A percentile compares a stretch with the other conserved stretches of the same genome.
Conservation (phyloP, 495 filamentous ascomycete species). For the Aspergillus sclerotiicarbonarius region DNA sequence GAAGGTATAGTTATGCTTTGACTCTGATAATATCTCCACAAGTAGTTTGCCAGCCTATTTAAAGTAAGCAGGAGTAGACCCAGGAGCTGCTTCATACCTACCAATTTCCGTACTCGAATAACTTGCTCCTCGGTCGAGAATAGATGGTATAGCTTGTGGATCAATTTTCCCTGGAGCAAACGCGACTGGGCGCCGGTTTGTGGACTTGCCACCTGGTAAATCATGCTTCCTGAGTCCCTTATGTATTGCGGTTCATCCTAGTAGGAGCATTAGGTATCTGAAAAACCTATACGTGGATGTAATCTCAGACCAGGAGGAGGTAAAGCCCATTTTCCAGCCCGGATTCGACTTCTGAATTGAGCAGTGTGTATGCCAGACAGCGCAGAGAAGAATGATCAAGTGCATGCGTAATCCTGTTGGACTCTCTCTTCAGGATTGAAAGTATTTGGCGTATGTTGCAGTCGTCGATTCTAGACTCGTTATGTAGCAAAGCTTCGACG, state of each 20-base stretch:
- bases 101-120: constrained; percentile 12
- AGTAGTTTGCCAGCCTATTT: constrained; percentile 20
- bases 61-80: not conserved
- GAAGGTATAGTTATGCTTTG: not conserved
- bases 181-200: not conserved
- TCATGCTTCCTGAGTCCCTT: not conserved
- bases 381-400: constrained; percentile 10
- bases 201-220: not conserved
- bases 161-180: constrained; percentile 1
- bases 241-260: constrained; percentile 9
- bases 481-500: constrained; percentile 2
- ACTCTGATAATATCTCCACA: constrained; percentile 11
- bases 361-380: constrained; percentile 13
- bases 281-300: not conserved
- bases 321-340: constrained; percentile 9
- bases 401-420: not conserved
- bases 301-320: constrained; percentile 14
- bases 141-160: not conserved
- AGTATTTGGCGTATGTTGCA: not conserved
- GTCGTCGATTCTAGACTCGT: not conserved
- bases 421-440: not conserved
- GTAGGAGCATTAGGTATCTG: constrained; percentile 1
- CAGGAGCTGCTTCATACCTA: not conserved
- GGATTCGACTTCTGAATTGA: constrained; percentile 1
- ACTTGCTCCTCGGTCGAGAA: constrained; percentile 8